Conservation (phyloP, 2,329 filamentous ascomycete genomes). For the Nectriaceae sp. region DNA sequence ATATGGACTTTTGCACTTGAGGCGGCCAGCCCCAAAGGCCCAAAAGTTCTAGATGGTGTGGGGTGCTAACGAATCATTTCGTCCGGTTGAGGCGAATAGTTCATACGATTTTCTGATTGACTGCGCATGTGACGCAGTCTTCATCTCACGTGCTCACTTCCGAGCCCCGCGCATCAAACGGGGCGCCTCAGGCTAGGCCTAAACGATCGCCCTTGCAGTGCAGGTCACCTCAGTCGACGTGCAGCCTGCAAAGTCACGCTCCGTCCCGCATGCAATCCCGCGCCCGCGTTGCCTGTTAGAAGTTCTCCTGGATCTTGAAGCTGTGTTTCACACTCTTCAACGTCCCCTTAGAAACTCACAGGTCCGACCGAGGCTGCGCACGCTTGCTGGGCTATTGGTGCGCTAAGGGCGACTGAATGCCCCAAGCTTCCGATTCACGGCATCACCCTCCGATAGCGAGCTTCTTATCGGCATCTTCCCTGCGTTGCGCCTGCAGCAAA, state of each 20-base stretch:
- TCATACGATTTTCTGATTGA: too few relatives aligned
- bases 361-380: not conserved
- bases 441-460: constrained; percentile 23
- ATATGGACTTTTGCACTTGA: too few relatives aligned
- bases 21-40: too few relatives aligned
- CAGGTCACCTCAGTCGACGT: constrained; percentile 14
- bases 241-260: constrained; percentile 23
- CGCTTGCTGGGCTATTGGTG: not conserved
- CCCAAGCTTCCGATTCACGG: not conserved
- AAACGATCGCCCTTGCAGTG: too few relatives aligned
- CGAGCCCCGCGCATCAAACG: not conserved
- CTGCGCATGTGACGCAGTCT: too few relatives aligned
- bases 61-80: too few relatives aligned
- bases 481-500: constrained; percentile 14
- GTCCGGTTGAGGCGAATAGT: too few relatives aligned
- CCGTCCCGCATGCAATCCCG: constrained; percentile 10
- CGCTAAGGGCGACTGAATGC: not conserved
- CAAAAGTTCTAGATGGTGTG: too few relatives aligned
- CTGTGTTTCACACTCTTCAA: not conserved
- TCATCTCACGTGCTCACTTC: not conserved
- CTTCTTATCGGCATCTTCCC: constrained; percentile 29
- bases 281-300: not conserved
- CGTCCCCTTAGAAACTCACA: not conserved
- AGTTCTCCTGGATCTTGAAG: not conserved
- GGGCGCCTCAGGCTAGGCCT: too few relatives aligned